Percentiles rank a stretch among this genome's conserved stretches.
phyloP scores from a whole-genome alignment of 139 green algal species.

The Spirogloea muscicola region DNA sequence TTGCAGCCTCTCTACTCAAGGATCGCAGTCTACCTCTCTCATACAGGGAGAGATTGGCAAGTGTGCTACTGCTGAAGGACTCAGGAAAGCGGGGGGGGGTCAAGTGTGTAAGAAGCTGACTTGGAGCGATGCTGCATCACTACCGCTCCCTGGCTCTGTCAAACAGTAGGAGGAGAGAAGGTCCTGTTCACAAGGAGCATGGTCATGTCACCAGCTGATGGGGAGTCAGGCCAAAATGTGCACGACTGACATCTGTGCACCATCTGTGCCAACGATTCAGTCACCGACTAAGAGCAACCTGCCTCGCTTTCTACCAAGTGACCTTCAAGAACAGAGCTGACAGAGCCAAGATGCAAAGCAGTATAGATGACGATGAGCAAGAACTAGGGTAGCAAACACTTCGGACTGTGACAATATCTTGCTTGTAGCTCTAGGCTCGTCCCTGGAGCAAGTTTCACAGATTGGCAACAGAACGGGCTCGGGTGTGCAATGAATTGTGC shows the following conservation, averaged over 20 bases:
- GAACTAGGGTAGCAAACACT: background rate
- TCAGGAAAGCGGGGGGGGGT: background rate
- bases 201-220: background rate
- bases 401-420: background rate
- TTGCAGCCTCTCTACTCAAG: too few species aligned
- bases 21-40: too few species aligned
- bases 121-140: slow-evolving; percentile 64
- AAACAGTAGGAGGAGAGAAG: slow-evolving; percentile 77
- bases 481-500: background rate
- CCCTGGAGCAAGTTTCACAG: background rate
- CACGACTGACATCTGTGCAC: background rate
- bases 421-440: background rate
- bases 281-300: background rate
- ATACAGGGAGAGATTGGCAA: too few species aligned
- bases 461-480: background rate
- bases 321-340: background rate
- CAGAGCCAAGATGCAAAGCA: background rate
- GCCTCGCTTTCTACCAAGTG: background rate
- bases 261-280: background rate
- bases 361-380: background rate
- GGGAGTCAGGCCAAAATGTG: background rate
- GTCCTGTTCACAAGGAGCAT: slow-evolving; percentile 48
- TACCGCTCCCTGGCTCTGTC: slow-evolving; percentile 69
- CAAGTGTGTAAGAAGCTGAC: slow-evolving; percentile 12
- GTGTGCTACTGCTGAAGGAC: too few species aligned